Evolutionary conservation across 805 yeast species (phyloP), one percentile per base, ranked within the genome.

Genomic region (Millerozyma miso): DNA sequence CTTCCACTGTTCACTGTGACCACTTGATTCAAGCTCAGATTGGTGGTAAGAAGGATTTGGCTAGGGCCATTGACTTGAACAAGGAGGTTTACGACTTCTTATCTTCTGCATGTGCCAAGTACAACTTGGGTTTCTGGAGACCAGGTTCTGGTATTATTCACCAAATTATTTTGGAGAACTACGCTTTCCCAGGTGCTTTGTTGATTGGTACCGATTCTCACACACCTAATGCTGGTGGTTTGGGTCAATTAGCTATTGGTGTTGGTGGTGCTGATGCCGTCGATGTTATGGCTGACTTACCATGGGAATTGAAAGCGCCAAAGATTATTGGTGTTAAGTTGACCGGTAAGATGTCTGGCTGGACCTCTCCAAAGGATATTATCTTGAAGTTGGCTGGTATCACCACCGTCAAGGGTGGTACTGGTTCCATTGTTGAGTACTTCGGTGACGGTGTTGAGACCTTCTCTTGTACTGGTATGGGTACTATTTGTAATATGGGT

Each of bases 201-300:
- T 84, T 90, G 76, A 81, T 90, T 55, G 97, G 97, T 76, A 90
- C 97, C 44, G 97, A 90, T 73, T 88, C 96, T 29, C 97, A 90
- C 73, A 90, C 97, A 56, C 97, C 97, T 48, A 90, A 90, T 69
- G 97, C 97, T 46, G 97, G 97, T 77, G 97, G 97, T 73, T 79
- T 90, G 61, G 97, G 97, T 74, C 95, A 88, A 73, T 80, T 90
- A 60, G 97, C 97, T 54, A 90, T 90, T 56, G 98, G 97, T 80
- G 97, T 91, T 55, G 98, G 97, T 71, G 99, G 99, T 75, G 99
- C 99, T 43, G 99, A 93, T 70, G 99, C 99, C 33, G 99, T 93
- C 43, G 99, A 93, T 67, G 99, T 93, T 40, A 73, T 93, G 60
- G 89, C 98, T 35, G 96, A 93, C 52, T 84, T 93, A 23, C 97